Conservation (phyloP, 2,329 filamentous ascomycete species). For the Trichothecium sympodiale region DNA sequence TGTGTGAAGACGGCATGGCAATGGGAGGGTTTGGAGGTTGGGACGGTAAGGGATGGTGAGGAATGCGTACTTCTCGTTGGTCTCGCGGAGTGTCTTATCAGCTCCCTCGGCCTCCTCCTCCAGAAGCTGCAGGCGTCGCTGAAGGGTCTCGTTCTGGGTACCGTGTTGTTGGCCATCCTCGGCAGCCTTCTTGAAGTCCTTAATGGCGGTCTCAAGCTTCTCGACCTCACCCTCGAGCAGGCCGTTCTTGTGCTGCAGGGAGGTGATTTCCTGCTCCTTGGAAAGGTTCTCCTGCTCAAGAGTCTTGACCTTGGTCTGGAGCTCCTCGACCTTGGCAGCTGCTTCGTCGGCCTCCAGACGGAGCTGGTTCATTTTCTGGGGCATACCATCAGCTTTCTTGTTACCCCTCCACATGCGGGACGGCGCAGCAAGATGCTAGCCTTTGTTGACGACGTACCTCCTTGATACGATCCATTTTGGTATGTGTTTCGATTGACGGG, state of each 20-base stretch:
- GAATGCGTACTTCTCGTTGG: slow-evolving; percentile 86
- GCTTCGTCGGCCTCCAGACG: slow-evolving; percentile 88
- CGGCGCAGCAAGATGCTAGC: slow-evolving; percentile 11
- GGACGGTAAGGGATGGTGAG: background rate
- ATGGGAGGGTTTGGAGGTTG: background rate
- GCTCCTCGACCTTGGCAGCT: slow-evolving; percentile 71
- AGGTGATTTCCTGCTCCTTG: slow-evolving; percentile 98
- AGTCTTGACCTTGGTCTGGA: slow-evolving; percentile 74
- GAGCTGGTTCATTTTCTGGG: slow-evolving; percentile 87
- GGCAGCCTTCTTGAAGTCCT: slow-evolving; percentile 78
- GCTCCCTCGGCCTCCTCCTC: slow-evolving; percentile 97
- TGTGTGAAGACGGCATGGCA: background rate
- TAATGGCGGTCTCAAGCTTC: slow-evolving; percentile 75
- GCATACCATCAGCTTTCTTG: background rate
- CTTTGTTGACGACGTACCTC: slow-evolving; percentile 48
- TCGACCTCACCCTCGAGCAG: slow-evolving; percentile 84
- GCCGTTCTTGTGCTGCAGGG: slow-evolving; percentile 88
- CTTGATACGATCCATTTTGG: slow-evolving; percentile 82
- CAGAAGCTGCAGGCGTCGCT: slow-evolving; percentile 85
- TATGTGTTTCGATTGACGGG: slow-evolving; percentile 54
- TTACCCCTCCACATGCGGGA: slow-evolving; percentile 13
- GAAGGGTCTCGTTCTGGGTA: slow-evolving; percentile 83
- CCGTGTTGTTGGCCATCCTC: slow-evolving; percentile 74
- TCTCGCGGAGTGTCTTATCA: slow-evolving; percentile 91
- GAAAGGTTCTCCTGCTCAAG: slow-evolving; percentile 90